A percentile compares a stretch with the other conserved stretches of the same genome.
These are phyloP conservation scores for Chytriomyces hyalinus DNA, from an alignment of 192 early-diverging fungal species.

Conservation along the genomic window DNA sequence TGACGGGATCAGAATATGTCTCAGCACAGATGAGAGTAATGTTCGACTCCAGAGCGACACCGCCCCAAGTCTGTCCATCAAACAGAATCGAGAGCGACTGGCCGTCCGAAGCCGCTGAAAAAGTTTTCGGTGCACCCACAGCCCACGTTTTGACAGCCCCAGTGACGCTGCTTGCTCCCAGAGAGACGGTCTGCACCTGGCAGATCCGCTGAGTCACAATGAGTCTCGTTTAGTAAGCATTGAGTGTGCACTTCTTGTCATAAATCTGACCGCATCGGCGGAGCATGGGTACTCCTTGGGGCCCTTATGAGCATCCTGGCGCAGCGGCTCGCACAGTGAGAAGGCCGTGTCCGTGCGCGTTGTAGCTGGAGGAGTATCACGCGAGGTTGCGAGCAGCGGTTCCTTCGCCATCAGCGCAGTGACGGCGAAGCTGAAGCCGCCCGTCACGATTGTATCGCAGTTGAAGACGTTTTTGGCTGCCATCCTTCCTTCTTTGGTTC, in stretches of 20 bases:
- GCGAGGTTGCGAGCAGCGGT: not conserved
- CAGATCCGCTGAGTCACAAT: not conserved
- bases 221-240: not conserved
- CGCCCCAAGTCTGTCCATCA: conserved; percentile 4
- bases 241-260: not conserved
- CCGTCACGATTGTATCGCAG: conserved; percentile 2
- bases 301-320: not conserved
- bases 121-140: not conserved
- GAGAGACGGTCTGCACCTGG: not conserved
- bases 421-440: conserved; percentile 21
- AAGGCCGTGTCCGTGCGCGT: not conserved
- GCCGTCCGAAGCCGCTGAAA: not conserved
- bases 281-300: not conserved
- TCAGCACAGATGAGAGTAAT: conserved; percentile 9
- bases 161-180: not conserved
- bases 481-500: not conserved
- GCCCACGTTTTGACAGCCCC: not conserved
- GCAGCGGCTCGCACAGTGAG: not conserved
- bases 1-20: conserved; percentile 11
- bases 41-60: not conserved
- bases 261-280: not conserved
- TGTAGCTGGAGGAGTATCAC: conserved; percentile 14
- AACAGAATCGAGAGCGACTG: conserved; percentile 1
- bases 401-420: not conserved
- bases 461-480: not conserved